Conservation (phyloP, 768 basidiomycete genomes). For the Megacollybia marginata region DNA sequence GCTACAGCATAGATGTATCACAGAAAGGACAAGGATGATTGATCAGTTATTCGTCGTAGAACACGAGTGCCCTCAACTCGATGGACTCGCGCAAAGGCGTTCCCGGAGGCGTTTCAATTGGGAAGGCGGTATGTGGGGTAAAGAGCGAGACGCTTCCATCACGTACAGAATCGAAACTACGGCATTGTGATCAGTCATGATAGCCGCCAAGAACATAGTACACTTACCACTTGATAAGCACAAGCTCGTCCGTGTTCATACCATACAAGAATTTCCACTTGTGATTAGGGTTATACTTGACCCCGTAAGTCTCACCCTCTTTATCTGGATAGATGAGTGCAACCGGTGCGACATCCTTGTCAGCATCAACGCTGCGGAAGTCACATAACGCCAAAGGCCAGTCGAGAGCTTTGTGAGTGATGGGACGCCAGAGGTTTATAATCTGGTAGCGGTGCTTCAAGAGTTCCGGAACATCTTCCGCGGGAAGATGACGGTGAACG, state of each 20-base stretch:
- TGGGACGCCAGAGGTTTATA: constrained; percentile 29
- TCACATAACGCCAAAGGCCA: constrained; percentile 23
- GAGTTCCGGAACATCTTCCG: constrained; percentile 14
- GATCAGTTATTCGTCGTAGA: constrained; percentile 36
- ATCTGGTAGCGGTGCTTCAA: constrained; percentile 22
- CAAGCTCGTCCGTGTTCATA: constrained; percentile 18
- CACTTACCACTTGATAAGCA: constrained; percentile 25
- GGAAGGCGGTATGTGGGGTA: constrained; percentile 59
- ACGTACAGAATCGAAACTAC: constrained; percentile 20
- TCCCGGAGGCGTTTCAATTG: constrained; percentile 39
- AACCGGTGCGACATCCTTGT: constrained; percentile 18
- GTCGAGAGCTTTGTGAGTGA: constrained; percentile 19
- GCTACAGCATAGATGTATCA: too few species aligned
- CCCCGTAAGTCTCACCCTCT: constrained; percentile 24
- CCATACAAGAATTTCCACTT: constrained; percentile 19
- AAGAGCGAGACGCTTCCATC: constrained; percentile 44
- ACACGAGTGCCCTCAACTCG: constrained; percentile 57
- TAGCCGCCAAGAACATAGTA: constrained; percentile 9
- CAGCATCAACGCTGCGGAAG: constrained; percentile 15
- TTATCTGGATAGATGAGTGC: constrained; percentile 20
- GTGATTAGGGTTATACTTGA: constrained; percentile 21
- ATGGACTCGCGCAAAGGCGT: constrained; percentile 50
- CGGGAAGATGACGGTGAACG: constrained; percentile 21
- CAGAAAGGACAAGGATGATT: too few species aligned
- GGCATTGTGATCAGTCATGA: constrained; percentile 5